Evolutionary conservation across 352 stramenopile genomes (phyloP).

Genomic region (Globisporangium middletonii): DNA sequence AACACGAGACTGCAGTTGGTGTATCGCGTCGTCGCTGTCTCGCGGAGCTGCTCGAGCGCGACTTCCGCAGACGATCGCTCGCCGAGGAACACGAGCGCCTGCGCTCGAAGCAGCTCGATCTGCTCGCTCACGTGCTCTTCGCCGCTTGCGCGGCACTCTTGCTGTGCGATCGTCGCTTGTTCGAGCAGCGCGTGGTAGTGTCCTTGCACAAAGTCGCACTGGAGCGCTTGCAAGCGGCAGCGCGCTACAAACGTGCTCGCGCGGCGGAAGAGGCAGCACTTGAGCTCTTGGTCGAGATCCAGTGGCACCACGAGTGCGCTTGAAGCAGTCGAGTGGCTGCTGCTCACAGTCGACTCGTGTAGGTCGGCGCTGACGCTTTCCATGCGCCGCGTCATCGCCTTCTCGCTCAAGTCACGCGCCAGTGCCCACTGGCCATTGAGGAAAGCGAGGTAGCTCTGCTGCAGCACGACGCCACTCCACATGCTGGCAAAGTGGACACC

Average conservation of each 20-base stretch:
- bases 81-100: conserved; percentile 37
- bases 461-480: conserved; percentile 27
- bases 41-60: conserved; percentile 21
- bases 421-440: conserved; percentile 27
- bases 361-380: neutral
- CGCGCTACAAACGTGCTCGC: conserved; percentile 31
- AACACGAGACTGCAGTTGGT: conserved; percentile 28
- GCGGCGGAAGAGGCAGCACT: conserved; percentile 25
- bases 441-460: conserved; percentile 32
- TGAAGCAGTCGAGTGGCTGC: neutral
- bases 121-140: conserved; percentile 38
- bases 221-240: conserved; percentile 29
- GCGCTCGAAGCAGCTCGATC: conserved; percentile 30
- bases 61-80: conserved; percentile 19
- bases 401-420: conserved; percentile 17
- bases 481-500: conserved; percentile 2
- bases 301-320: conserved; percentile 1
- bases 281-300: conserved; percentile 34
- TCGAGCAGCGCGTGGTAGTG: conserved; percentile 25
- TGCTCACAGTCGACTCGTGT: neutral
- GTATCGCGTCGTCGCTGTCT: conserved; percentile 13
- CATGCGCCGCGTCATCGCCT: conserved; percentile 17
- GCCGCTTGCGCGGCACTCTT: conserved; percentile 27
- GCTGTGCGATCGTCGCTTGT: conserved; percentile 21
- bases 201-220: conserved; percentile 30